Evolutionary conservation across 2,329 filamentous ascomycete genomes (phyloP).

Genomic region (Cladosporium sp.): DNA sequence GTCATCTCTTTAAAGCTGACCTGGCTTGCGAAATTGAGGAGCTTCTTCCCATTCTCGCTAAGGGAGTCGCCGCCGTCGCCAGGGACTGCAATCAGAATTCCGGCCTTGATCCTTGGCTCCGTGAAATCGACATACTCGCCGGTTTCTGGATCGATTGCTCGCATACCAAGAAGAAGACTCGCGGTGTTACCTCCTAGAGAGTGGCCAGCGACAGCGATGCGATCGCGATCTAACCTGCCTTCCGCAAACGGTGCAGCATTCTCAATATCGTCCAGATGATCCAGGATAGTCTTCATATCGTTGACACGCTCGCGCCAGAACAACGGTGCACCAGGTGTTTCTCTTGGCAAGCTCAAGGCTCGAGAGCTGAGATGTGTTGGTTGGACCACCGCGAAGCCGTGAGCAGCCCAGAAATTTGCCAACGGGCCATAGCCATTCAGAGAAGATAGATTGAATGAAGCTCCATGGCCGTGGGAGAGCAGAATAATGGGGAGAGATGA

Average conservation of each 20-base stretch:
- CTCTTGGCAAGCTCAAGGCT: background rate
- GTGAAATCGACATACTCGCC: background rate
- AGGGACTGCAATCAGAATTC: background rate
- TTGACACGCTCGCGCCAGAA: constrained; percentile 14
- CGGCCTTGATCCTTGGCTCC: constrained; percentile 12
- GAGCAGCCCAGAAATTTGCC: constrained; percentile 4
- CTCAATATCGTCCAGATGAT: background rate
- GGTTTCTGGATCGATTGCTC: background rate
- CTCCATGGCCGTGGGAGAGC: constrained; percentile 12
- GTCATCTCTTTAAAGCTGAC: constrained; percentile 10
- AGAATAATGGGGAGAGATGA: constrained; percentile 2
- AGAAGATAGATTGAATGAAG: constrained; percentile 3
- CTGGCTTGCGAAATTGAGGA: background rate
- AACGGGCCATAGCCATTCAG: constrained; percentile 5
- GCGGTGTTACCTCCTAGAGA: constrained; percentile 7
- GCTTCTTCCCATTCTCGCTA: background rate
- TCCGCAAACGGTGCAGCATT: background rate
- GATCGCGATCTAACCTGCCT: background rate
- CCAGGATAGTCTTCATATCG: constrained; percentile 7
- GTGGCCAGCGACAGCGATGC: constrained; percentile 8
- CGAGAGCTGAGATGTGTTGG: constrained; percentile 11
- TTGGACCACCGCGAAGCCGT: constrained; percentile 12
- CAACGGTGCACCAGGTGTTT: constrained; percentile 1
- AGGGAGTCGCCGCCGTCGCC: constrained; percentile 10
- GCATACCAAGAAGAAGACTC: constrained; percentile 2